A percentile compares a stretch with the other conserved stretches of the same genome.
phyloP scores from a whole-genome alignment of 805 yeast species.

The Pichia rugopelliculosa region DNA sequence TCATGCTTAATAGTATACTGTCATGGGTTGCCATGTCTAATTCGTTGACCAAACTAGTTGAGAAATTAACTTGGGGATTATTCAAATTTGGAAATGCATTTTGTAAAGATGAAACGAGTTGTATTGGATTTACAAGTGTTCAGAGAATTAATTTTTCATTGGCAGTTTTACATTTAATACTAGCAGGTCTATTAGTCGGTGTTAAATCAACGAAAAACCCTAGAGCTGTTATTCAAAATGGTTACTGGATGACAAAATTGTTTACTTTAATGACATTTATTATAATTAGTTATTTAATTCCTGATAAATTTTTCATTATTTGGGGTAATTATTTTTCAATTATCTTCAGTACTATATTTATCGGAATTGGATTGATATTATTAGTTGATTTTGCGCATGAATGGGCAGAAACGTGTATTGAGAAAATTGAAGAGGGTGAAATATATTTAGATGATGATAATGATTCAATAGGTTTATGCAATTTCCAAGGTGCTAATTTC shows the following conservation, averaged over 20 bases:
- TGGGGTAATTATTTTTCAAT: constrained; percentile 92
- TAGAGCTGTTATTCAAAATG: constrained; percentile 80
- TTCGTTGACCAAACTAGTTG: constrained; percentile 67
- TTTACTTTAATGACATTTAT: constrained; percentile 50
- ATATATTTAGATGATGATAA: constrained; percentile 42
- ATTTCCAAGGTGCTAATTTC: constrained; percentile 38
- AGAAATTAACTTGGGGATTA: constrained; percentile 58
- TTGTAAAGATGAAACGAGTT: constrained; percentile 72
- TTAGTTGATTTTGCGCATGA: constrained; percentile 96
- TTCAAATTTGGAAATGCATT: constrained; percentile 46
- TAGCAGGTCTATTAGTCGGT: constrained; percentile 62
- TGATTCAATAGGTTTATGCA: constrained; percentile 27
- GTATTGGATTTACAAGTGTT: constrained; percentile 88
- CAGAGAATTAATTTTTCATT: constrained; percentile 85
- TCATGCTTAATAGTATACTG: constrained; percentile 68
- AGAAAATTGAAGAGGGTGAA: constrained; percentile 79
- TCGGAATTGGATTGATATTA: constrained; percentile 82
- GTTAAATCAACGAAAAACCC: constrained; percentile 74
- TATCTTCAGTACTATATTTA: constrained; percentile 73
- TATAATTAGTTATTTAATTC: constrained; percentile 64
- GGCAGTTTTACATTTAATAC: constrained; percentile 65
- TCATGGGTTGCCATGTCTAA: constrained; percentile 93
- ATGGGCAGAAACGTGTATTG: constrained; percentile 95
- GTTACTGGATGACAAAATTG: constrained; percentile 80
- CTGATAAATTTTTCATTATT: constrained; percentile 76